These are phyloP conservation scores for Chlamydomonas schloesseri DNA, from an alignment of 139 green algal species.

Conservation along the genomic window DNA sequence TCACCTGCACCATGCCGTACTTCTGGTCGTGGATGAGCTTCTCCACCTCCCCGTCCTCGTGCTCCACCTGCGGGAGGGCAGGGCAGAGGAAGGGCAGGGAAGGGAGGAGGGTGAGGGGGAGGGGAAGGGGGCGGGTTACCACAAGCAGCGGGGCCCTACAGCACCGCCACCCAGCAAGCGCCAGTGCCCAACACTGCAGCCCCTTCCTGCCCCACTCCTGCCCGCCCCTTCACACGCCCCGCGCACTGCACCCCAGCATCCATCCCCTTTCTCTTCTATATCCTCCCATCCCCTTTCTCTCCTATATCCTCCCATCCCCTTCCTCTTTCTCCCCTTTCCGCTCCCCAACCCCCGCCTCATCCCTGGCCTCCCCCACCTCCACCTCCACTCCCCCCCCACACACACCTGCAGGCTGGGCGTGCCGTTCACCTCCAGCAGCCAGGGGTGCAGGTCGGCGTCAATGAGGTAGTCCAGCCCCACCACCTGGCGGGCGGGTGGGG, in stretches of 20 bases:
- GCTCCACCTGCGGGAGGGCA: slow-evolving; percentile 22
- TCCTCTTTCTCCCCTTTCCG: too few relatives aligned
- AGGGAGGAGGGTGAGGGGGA: background rate
- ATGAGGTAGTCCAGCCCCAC: slow-evolving; percentile 75
- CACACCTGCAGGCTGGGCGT: slow-evolving; percentile 68
- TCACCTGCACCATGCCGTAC: slow-evolving; percentile 44
- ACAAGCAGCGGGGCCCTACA: too few relatives aligned
- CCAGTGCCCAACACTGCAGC: too few relatives aligned
- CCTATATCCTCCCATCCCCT: too few relatives aligned
- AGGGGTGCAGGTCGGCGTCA: slow-evolving; percentile 62
- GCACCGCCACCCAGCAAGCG: too few relatives aligned
- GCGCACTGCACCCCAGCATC: too few relatives aligned
- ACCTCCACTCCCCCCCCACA: slow-evolving; percentile 24
- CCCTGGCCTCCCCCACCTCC: background rate
- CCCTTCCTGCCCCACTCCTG: too few relatives aligned
- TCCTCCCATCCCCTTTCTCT: too few relatives aligned
- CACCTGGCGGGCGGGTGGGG: slow-evolving; percentile 54
- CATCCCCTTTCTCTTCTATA: too few relatives aligned
- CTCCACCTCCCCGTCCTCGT: slow-evolving; percentile 47
- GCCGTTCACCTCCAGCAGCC: slow-evolving; percentile 76
- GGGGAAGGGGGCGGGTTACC: too few relatives aligned
- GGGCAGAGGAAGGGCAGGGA: background rate
- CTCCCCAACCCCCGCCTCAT: too few relatives aligned
- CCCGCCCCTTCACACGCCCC: too few relatives aligned
- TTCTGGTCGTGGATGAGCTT: slow-evolving; percentile 64